Evolutionary conservation across 805 yeast genomes (phyloP).

Genomic region (Sugiyamaella qingdaonensis): DNA sequence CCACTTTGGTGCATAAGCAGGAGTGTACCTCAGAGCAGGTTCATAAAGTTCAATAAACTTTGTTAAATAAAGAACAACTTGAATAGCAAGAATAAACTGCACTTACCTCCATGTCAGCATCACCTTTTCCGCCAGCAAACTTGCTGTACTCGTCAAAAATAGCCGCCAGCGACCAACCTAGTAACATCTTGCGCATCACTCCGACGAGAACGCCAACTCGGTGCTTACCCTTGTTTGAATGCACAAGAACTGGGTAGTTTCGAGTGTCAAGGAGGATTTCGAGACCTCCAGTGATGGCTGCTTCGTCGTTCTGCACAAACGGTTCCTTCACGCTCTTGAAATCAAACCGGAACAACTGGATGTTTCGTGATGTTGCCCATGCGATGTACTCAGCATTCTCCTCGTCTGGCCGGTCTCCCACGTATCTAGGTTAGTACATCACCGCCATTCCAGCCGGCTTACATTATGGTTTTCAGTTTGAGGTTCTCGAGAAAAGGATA

Average conservation of each 20-base stretch:
- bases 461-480: conserved; percentile 72
- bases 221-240: conserved; percentile 97
- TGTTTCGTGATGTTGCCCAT: conserved; percentile 57
- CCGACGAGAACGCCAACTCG: conserved; percentile 94
- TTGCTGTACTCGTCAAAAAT: conserved; percentile 90
- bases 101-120: conserved; percentile 68
- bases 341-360: conserved; percentile 54
- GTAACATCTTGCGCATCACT: conserved; percentile 73
- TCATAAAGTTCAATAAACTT: conserved; percentile 75
- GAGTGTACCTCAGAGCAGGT: conserved; percentile 51
- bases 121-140: conserved; percentile 92
- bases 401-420: conserved; percentile 51
- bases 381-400: conserved; percentile 60
- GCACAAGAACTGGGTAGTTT: conserved; percentile 84
- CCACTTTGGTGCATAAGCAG: conserved; percentile 57
- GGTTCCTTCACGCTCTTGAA: conserved; percentile 78
- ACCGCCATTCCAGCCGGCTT: conserved; percentile 27
- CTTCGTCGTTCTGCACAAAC: conserved; percentile 54
- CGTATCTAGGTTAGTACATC: conserved; percentile 20
- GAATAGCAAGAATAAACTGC: too few species aligned
- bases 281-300: conserved; percentile 45
- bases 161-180: conserved; percentile 92
- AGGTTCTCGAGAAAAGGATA: conserved; percentile 72
- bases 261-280: conserved; percentile 37
- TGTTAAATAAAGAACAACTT: not conserved